Conservation (phyloP, 441 rosid genomes). For the Aleurites moluccanus region DNA sequence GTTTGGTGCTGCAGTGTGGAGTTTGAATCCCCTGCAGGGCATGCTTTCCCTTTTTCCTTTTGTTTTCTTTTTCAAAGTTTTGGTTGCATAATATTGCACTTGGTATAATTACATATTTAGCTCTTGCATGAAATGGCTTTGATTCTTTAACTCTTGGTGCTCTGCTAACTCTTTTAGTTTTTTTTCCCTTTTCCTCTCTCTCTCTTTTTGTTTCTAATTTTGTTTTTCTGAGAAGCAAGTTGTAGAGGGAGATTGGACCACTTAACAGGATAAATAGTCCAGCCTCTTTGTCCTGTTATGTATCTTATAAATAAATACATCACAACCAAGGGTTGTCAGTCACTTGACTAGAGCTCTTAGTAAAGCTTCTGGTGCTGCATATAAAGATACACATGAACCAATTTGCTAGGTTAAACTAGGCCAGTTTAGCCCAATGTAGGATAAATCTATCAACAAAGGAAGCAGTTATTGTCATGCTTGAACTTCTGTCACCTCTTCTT, state of each 20-base stretch:
- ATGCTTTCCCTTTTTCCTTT: too few relatives aligned
- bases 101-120: too few relatives aligned
- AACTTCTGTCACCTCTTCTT: too few relatives aligned
- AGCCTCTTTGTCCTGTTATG: not conserved
- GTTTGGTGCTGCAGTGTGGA: too few relatives aligned
- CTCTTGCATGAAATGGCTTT: too few relatives aligned
- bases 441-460: not conserved
- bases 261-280: not conserved
- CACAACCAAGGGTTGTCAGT: not conserved
- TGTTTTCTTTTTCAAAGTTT: too few relatives aligned
- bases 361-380: not conserved
- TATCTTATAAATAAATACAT: not conserved
- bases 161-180: too few relatives aligned
- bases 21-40: too few relatives aligned
- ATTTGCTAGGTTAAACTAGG: not conserved
- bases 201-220: not conserved
- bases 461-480: too few relatives aligned
- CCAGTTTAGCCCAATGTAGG: not conserved
- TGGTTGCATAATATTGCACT: too few relatives aligned
- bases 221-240: not conserved
- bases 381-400: not conserved
- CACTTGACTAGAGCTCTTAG: not conserved
- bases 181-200: not conserved
- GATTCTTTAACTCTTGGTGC: too few relatives aligned
- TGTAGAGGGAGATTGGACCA: not conserved